Base-by-base conservation (phyloP, 352 stramenopile genomes). In the Plasmopara muralis region DNA sequence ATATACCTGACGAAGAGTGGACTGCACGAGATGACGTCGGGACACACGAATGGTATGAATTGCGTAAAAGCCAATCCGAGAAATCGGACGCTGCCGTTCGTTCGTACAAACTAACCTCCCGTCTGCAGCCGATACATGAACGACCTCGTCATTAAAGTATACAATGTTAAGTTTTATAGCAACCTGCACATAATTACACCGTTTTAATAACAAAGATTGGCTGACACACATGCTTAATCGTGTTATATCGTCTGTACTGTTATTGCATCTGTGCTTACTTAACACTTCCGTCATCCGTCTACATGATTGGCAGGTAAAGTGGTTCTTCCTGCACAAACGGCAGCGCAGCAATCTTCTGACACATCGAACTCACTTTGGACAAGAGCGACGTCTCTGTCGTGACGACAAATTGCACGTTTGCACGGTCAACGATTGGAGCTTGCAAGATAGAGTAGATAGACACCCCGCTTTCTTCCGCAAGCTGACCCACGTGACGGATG, bases 371-470 rank as follows among this genome's bases (percentile, higher is more conserved):
- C 47, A 98, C 88, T 48, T 83, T 76, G 39, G 85, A 91, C 50
- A 97, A 60, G 40, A 83, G 65, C 40, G 95, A 86, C 48, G 89
- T 85, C 60, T 98, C 94, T 0, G 94, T 98, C 31, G 96, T 97
- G 43, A 98, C 88, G 10, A 98, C 95, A 68, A 98, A 98, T 57
- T 97, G 83, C 43, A 97, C 87, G 64, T 97, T 95, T 55, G 87
- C 73, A 38, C 76, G 81, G 70, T 97, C 95, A 14, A 84, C 77
- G 46, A 97, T 96, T 7, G 93, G 94, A 60, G 97, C 96, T 66
- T 98, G 94, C 42, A 98, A 71, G 63, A 98, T 97, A 48, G 93
- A 97, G 79, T 98, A 95, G 70, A 98, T 98, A 30, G 89, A 97
- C 37, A 98, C 93, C 46, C 87, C 85, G 62, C 94, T 80, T 54